phyloP scores from a whole-genome alignment of 2,329 filamentous ascomycete species.

The Aspergillus hiratsukae region DNA sequence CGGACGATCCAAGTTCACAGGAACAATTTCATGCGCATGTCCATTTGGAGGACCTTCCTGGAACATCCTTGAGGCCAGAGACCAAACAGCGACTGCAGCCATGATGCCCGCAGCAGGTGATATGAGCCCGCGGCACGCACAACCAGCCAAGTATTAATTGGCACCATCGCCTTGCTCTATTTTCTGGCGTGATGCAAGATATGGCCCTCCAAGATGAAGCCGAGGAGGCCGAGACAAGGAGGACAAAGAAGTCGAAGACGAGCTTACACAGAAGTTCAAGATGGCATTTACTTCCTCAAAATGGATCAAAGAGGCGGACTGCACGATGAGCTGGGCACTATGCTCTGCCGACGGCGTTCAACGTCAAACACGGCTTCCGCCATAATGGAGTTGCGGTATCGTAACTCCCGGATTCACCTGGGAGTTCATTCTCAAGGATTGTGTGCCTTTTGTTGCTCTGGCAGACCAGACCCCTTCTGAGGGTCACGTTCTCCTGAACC shows the following conservation, averaged over 20 bases:
- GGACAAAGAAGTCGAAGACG: too few species aligned
- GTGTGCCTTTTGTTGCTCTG: too few species aligned
- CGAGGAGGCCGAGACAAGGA: too few species aligned
- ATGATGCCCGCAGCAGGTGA: too few species aligned
- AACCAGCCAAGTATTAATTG: background rate
- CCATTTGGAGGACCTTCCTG: too few species aligned
- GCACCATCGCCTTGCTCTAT: background rate
- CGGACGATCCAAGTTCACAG: too few species aligned
- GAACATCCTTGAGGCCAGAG: background rate
- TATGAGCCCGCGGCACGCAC: background rate
- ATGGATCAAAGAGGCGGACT: background rate
- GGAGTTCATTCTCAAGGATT: background rate
- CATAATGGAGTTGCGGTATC: background rate
- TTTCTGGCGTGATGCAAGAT: too few species aligned
- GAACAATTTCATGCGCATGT: too few species aligned
- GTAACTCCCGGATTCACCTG: background rate
- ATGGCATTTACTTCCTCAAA: background rate
- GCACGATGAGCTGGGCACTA: background rate
- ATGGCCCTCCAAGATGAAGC: background rate
- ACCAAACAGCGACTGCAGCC: background rate
- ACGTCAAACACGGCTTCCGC: background rate
- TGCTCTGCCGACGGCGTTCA: too few species aligned
- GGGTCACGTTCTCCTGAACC: too few species aligned
- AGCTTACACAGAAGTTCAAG: background rate
- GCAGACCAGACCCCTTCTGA: too few species aligned